A percentile compares a stretch with the other conserved stretches of the same genome.
Conservation (phyloP, 345 rosid species). For the Lepidium sativum region DNA sequence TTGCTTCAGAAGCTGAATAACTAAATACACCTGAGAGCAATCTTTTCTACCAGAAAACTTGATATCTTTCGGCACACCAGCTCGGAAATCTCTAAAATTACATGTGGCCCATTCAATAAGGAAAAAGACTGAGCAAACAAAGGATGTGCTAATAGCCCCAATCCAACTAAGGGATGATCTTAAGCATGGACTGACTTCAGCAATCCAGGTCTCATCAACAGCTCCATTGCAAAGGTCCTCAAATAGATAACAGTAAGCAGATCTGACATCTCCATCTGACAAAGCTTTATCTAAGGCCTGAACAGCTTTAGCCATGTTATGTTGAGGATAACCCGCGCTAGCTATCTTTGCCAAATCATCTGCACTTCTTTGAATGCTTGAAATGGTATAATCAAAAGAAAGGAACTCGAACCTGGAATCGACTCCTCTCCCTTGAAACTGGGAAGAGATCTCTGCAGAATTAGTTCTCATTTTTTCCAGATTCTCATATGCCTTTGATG, state of each 20-base stretch:
- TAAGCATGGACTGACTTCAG: slow-evolving; percentile 75
- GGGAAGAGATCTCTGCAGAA: slow-evolving; percentile 40
- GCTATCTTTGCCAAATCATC: slow-evolving; percentile 74
- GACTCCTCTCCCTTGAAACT: slow-evolving; percentile 50
- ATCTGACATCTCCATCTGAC: slow-evolving; percentile 60
- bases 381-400: slow-evolving; percentile 64
- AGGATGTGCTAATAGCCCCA: slow-evolving; percentile 55
- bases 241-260: slow-evolving; percentile 60
- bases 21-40: slow-evolving; percentile 71
- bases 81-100: slow-evolving; percentile 78
- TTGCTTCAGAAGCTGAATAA: slow-evolving; percentile 66
- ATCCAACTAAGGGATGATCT: slow-evolving; percentile 84
- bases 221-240: slow-evolving; percentile 68
- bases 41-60: slow-evolving; percentile 81
- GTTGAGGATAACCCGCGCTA: slow-evolving; percentile 58
- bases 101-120: slow-evolving; percentile 99
- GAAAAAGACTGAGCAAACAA: slow-evolving; percentile 70
- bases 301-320: slow-evolving; percentile 74
- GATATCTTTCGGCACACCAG: slow-evolving; percentile 45
- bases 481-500: slow-evolving; percentile 64
- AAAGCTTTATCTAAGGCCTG: slow-evolving; percentile 88
- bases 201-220: slow-evolving; percentile 74
- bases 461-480: slow-evolving; percentile 47
- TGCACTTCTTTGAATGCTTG: slow-evolving; percentile 62
- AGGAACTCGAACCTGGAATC: slow-evolving; percentile 68